Percentiles rank a stretch among this genome's conserved stretches.
phyloP scores from a whole-genome alignment of 2,329 filamentous ascomycete genomes.

The Alternaria incomplexa region DNA sequence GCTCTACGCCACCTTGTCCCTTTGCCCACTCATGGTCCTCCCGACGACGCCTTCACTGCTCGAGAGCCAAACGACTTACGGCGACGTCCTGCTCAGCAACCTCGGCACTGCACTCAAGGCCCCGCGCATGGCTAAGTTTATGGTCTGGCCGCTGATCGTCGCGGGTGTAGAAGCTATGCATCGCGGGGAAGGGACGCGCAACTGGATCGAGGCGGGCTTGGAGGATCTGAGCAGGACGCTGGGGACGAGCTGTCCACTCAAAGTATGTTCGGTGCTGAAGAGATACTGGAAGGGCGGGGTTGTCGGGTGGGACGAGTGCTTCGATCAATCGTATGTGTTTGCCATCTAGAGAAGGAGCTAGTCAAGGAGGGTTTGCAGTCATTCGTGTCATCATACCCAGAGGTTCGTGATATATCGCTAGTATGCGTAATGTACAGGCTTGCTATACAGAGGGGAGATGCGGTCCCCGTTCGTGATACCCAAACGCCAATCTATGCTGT shows the following conservation, averaged over 20 bases:
- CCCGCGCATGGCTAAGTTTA: constrained; percentile 18
- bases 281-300: constrained; percentile 32
- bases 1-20: constrained; percentile 37
- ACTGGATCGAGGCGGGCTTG: constrained; percentile 29
- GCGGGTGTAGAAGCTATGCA: constrained; percentile 35
- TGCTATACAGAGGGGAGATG: constrained; percentile 20
- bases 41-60: constrained; percentile 23
- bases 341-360: constrained; percentile 21
- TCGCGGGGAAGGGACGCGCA: constrained; percentile 16
- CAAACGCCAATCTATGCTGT: constrained; percentile 20
- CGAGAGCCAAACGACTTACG: constrained; percentile 20
- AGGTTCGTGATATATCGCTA: background rate
- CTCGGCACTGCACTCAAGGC: constrained; percentile 14
- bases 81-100: constrained; percentile 12
- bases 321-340: constrained; percentile 32
- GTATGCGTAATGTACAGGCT: constrained; percentile 12
- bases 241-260: constrained; percentile 31
- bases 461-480: background rate
- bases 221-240: constrained; percentile 20
- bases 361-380: background rate
- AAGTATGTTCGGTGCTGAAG: constrained; percentile 26
- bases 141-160: constrained; percentile 35
- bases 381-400: background rate
- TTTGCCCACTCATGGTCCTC: constrained; percentile 30
- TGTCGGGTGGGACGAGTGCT: constrained; percentile 39